Conservation (phyloP, 306 rosid species). For the Myrica gale region DNA sequence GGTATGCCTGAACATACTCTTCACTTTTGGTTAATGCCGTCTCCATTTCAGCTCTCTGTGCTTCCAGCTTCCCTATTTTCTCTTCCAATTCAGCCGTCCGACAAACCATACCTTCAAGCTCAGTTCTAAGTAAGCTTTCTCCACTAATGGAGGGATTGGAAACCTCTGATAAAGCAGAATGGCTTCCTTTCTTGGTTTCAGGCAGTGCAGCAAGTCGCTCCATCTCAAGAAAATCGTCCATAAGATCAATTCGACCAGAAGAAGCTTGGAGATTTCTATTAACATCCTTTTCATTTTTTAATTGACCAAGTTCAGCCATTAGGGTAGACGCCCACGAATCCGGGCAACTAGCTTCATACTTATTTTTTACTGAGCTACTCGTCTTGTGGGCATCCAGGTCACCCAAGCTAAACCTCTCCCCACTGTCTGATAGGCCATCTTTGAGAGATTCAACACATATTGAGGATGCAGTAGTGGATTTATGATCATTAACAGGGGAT, state of each 20-base stretch:
- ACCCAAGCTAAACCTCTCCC: slow-evolving; percentile 47
- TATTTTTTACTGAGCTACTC: slow-evolving; percentile 49
- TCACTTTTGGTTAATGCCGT: slow-evolving; percentile 49
- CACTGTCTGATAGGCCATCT: slow-evolving; percentile 74
- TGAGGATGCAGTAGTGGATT: slow-evolving; percentile 60
- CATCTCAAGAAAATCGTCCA: slow-evolving; percentile 99
- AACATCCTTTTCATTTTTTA: slow-evolving; percentile 61
- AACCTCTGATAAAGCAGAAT: slow-evolving; percentile 40
- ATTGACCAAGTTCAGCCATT: slow-evolving; percentile 76
- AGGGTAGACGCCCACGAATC: slow-evolving; percentile 78
- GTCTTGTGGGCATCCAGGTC: slow-evolving; percentile 49
- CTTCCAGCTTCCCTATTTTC: slow-evolving; percentile 54
- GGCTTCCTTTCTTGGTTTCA: slow-evolving; percentile 40
- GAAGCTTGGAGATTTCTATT: slow-evolving; percentile 43
- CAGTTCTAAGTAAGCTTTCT: slow-evolving; percentile 49
- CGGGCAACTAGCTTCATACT: slow-evolving; percentile 55
- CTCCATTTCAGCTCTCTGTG: slow-evolving; percentile 62
- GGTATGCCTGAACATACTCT: slow-evolving; percentile 52
- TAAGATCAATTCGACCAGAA: slow-evolving; percentile 64
- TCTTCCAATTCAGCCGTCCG: slow-evolving; percentile 52
- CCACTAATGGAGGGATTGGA: slow-evolving; percentile 25
- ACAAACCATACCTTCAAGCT: slow-evolving; percentile 62
- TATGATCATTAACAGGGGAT: slow-evolving; percentile 49
- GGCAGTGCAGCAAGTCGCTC: slow-evolving; percentile 77
- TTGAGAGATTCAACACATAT: slow-evolving; percentile 64